These are phyloP conservation scores for Pseudocercospora macadamiae DNA, from an alignment of 2,329 filamentous ascomycete genomes.

Conservation along the genomic window DNA sequence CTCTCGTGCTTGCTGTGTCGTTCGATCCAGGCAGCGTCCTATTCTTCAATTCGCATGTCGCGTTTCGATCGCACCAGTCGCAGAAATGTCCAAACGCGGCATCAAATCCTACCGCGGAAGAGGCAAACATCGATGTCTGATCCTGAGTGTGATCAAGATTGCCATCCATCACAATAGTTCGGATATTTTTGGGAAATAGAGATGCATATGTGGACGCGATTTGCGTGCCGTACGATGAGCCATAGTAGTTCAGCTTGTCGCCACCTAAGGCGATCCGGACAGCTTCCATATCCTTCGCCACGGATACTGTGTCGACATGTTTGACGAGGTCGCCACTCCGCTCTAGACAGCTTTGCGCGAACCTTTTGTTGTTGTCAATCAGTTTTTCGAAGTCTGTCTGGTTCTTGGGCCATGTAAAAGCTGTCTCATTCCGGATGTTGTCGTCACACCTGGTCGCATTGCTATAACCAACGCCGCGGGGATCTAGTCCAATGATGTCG, in stretches of 20 bases:
- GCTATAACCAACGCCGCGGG: constrained; percentile 3
- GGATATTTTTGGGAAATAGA: constrained; percentile 46
- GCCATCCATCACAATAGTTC: constrained; percentile 43
- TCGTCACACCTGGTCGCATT: neutral
- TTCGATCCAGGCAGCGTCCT: constrained; percentile 18
- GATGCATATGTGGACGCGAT: constrained; percentile 50
- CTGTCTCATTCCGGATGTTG: neutral
- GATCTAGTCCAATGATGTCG: constrained; percentile 6
- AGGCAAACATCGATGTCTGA: constrained; percentile 41
- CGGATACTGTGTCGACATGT: constrained; percentile 47
- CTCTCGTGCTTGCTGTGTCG: constrained; percentile 9
- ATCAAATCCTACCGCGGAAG: constrained; percentile 44
- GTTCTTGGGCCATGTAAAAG: constrained; percentile 40
- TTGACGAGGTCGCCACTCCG: constrained; percentile 46
- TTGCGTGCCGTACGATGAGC: constrained; percentile 51
- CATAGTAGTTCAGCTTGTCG: constrained; percentile 46
- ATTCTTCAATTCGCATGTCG: constrained; percentile 36
- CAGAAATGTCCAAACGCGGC: constrained; percentile 44
- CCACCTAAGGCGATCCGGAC: constrained; percentile 41
- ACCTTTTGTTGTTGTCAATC: constrained; percentile 43
- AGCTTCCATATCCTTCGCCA: constrained; percentile 42
- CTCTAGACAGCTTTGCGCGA: constrained; percentile 46
- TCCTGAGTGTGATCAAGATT: constrained; percentile 47
- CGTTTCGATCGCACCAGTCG: constrained; percentile 39
- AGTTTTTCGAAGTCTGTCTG: constrained; percentile 43